Percentiles rank a stretch among this genome's conserved stretches.
Conservation (phyloP, 441 rosid genomes). For the Biscutella auriculata region DNA sequence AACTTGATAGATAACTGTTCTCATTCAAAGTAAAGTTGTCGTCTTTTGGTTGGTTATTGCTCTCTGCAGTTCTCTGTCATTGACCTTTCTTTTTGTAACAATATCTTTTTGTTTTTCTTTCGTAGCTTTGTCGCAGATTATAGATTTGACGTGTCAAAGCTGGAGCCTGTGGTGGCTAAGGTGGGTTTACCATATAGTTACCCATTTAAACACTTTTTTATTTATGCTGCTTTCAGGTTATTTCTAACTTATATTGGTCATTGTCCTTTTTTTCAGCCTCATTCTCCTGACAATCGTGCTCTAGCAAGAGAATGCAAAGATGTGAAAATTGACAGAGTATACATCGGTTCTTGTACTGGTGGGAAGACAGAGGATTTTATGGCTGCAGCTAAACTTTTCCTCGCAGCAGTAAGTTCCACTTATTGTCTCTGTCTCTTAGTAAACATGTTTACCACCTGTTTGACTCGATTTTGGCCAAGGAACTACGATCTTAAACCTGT, state of each 20-base stretch:
- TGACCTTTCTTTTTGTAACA: background rate
- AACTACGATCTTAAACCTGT: background rate
- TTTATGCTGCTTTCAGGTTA: no score
- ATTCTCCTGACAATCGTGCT: constrained; percentile 95
- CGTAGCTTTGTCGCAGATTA: constrained; percentile 65
- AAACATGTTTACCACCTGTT: background rate
- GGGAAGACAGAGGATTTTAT: constrained; percentile 93
- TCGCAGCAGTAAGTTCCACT: constrained; percentile 52
- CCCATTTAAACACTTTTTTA: background rate
- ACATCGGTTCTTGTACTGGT: constrained; percentile 96
- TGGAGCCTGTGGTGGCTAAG: constrained; percentile 97
- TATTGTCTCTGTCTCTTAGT: background rate
- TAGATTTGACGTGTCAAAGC: constrained; percentile 71
- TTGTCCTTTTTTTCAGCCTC: constrained; percentile 75
- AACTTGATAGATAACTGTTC: background rate
- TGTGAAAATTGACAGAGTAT: constrained; percentile 92
- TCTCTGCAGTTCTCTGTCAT: background rate
- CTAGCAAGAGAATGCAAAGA: constrained; percentile 97
- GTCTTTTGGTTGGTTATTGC: background rate
- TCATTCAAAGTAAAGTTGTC: background rate
- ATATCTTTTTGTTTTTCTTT: constrained; percentile 10
- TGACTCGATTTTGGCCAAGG: background rate
- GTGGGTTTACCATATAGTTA: constrained; percentile 28
- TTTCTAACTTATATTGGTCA: no score
- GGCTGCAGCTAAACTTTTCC: constrained; percentile 85